Conservation (phyloP, 306 rosid genomes). For the Fagus crenata region DNA sequence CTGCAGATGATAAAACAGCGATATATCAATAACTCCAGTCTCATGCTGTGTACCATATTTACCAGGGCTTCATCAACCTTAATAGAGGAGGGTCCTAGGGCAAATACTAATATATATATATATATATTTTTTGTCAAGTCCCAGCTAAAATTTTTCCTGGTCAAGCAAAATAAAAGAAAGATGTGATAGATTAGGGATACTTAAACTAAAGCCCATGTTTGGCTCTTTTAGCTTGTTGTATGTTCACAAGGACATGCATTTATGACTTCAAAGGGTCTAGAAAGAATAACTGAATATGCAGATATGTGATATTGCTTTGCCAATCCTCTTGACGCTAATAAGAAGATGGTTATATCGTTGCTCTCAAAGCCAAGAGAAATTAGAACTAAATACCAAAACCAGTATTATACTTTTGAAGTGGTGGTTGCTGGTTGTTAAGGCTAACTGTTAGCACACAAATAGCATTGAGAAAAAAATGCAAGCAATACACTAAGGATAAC, state of each 20-base stretch:
- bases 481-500: neutral
- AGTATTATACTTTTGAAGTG: neutral
- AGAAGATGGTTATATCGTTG: neutral
- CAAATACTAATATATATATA: neutral
- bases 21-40: conserved; percentile 14
- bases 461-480: neutral
- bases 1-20: conserved; percentile 44
- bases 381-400: neutral
- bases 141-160: neutral
- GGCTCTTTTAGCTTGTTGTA: neutral
- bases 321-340: neutral
- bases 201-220: neutral
- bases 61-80: conserved; percentile 14
- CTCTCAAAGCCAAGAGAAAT: neutral
- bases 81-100: neutral
- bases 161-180: neutral
- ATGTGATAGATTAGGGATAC: neutral
- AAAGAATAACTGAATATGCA: neutral
- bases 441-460: neutral
- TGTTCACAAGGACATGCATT: neutral
- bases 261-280: neutral
- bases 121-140: neutral
- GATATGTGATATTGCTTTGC: neutral
- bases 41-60: neutral
- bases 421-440: neutral